Percentiles rank a stretch among this genome's conserved stretches.
These are phyloP conservation scores for Kwoniella shandongensis DNA, from an alignment of 768 basidiomycete species.

Conservation along the genomic window DNA sequence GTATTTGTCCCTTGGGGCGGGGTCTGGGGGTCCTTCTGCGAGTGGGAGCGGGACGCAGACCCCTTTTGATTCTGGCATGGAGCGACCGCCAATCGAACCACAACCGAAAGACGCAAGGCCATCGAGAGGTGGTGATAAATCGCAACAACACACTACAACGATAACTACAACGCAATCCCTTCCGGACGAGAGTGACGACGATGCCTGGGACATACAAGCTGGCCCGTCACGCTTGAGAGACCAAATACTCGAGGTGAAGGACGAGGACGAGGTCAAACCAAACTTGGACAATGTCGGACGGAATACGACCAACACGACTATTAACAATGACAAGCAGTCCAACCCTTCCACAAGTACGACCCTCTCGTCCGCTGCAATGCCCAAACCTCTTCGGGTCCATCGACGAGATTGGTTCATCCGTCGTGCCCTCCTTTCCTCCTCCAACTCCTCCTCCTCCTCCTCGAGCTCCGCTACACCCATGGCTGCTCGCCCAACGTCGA, in stretches of 20 bases:
- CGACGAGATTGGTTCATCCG: conserved; percentile 49
- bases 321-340: too few species aligned
- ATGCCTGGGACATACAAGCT: background rate
- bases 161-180: too few species aligned
- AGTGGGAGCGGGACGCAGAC: too few species aligned
- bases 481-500: conserved; percentile 29
- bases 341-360: background rate
- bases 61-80: too few species aligned
- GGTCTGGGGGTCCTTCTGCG: background rate
- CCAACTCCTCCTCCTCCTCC: conserved; percentile 4
- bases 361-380: background rate
- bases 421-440: conserved; percentile 29
- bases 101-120: too few species aligned
- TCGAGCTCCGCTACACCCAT: background rate
- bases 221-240: background rate
- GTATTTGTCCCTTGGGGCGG: conserved; percentile 30
- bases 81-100: too few species aligned
- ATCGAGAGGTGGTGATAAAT: too few species aligned
- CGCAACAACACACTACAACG: too few species aligned
- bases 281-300: too few species aligned
- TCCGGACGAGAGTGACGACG: background rate
- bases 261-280: too few species aligned
- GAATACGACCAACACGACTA: too few species aligned
- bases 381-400: conserved; percentile 29
- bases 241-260: background rate